Conservation (phyloP, 306 rosid genomes). For the Lithocarpus polystachyus region DNA sequence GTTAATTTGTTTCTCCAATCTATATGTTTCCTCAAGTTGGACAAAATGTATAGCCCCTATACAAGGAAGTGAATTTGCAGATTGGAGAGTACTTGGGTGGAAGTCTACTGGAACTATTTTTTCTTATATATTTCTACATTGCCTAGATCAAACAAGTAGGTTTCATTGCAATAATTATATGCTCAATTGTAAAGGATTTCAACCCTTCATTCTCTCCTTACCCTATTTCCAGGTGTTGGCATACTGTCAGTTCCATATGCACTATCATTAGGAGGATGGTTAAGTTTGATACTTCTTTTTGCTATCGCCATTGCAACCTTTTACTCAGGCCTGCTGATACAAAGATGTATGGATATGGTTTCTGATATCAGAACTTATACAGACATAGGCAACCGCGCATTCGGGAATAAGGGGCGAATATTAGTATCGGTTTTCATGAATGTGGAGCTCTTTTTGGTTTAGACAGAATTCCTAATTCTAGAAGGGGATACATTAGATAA, state of each 20-base stretch:
- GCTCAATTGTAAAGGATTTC: too few relatives aligned
- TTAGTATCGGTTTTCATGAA: slow-evolving; percentile 46
- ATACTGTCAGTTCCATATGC: slow-evolving; percentile 83
- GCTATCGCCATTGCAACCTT: slow-evolving; percentile 27
- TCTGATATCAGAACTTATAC: slow-evolving; percentile 41
- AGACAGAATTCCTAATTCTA: slow-evolving; percentile 69
- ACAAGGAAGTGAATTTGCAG: too few relatives aligned
- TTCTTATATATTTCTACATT: too few relatives aligned
- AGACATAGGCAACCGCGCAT: slow-evolving; percentile 48
- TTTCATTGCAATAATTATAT: too few relatives aligned
- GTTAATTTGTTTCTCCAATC: too few relatives aligned
- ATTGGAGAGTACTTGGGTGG: too few relatives aligned
- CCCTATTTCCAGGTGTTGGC: slow-evolving; percentile 63
- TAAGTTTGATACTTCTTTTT: slow-evolving; percentile 41
- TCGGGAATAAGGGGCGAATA: slow-evolving; percentile 38
- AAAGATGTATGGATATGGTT: slow-evolving; percentile 50
- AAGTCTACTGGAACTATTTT: too few relatives aligned
- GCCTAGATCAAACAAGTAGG: too few relatives aligned
- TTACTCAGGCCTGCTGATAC: slow-evolving; percentile 53
- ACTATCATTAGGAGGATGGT: slow-evolving; percentile 75
- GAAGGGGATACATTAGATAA: slow-evolving; percentile 77
- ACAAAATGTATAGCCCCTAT: too few relatives aligned
- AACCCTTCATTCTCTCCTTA: background rate
- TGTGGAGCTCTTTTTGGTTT: slow-evolving; percentile 69
- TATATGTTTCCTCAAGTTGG: too few relatives aligned